Base-by-base conservation (phyloP, 176 grass and related monocot genomes). In the Luzula sylvatica region DNA sequence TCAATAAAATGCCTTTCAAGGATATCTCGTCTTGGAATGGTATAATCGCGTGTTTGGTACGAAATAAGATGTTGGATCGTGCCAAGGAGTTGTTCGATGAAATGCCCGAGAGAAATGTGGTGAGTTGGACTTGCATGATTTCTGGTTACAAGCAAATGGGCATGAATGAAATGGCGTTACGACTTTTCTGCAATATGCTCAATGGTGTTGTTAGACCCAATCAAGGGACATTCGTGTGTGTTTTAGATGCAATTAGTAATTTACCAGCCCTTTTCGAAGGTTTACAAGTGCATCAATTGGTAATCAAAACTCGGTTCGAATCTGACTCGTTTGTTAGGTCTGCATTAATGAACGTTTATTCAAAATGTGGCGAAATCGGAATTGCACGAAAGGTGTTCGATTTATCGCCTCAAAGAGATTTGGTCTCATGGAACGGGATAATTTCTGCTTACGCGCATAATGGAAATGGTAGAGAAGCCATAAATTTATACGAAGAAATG, bases 51-150 rank as follows among this genome's bases (percentile, higher is more conserved):
- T 71, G 79, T 46, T 82, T 61, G 58, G 71, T 82, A 48, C 52
- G 72, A 47, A 72, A 62, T n/a, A 78, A 75, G 59, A 32, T 71
- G 49, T 56, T 82, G 60, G 71, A 52, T 41, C 69, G 27, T 52
- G 67, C 79, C 29, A 42, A 5, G 2, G 21, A 72, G 18, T 20
- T 82, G 23, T 82, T 82, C 55, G 67, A 72, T 46, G 54, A 67
- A 47, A 68, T 56, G 68, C 79, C 79, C 7, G 20, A n/a, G 44
- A 57, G 68, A 52, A 78, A 83, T 83, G 68, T 78, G 20, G 55
- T 83, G 16, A 65, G 53, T 50, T 83, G 79, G 87, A 93, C 87
- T 35, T 72, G 81, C 8, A 86, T 94, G 87, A 82, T 94, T 48
- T 70, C 75, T 46, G 81, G 87, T 57, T 86, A 81, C 46, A 65